Evolutionary conservation across 2,329 filamentous ascomycete species (phyloP), one percentile per base, ranked within the genome.

Genomic region (Gyromitra esculenta): DNA sequence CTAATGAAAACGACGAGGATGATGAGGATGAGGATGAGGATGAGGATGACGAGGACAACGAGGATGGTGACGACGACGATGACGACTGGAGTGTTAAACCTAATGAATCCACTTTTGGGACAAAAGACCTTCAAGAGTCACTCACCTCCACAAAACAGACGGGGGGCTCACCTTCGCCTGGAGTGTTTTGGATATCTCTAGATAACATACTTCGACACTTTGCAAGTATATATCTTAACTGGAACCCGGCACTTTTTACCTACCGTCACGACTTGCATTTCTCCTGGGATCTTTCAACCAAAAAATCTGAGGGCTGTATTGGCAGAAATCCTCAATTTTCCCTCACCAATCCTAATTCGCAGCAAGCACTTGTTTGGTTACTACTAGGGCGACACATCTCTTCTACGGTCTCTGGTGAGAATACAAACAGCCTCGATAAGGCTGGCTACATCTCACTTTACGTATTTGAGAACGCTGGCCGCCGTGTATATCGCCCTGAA

Each of bases 221-320:
- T 79, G 94, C 98, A 82, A 97, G 94, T 18, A 89, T 99, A 80
- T 99, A 98, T 83, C 86, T 99, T 70, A 99, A 98, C 84, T 99
- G 96, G 96, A 97, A 97, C 79, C 94, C 96, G 0, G 87, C 88
- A 0, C 86, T 97, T 0, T 99, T 99, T 84, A 86, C 86, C 1
- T 85, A 92, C 82, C 90, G 94, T 7, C 91, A 97, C 83, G 94
- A 99, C 81, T 89, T 94, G 72, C 96, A 99, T 83, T 97, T 98
- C 81, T 87, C 87, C 1, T 99, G 96, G 96, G 87, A 91, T 75
- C 82, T 91, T n/a, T 83, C 84, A n/a, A 82, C 79, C 50, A 78
- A 80, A 2, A 82, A 80, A 21, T 77, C 78, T 13, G 76, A 80
- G 65, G 62, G 78, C n/a, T 89, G 88, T 1, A 86, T 91, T 64